Evolutionary conservation across 192 early-diverging fungal species (phyloP), one percentile per base, ranked within the genome.

Genomic region (Umbelopsis isabellina): DNA sequence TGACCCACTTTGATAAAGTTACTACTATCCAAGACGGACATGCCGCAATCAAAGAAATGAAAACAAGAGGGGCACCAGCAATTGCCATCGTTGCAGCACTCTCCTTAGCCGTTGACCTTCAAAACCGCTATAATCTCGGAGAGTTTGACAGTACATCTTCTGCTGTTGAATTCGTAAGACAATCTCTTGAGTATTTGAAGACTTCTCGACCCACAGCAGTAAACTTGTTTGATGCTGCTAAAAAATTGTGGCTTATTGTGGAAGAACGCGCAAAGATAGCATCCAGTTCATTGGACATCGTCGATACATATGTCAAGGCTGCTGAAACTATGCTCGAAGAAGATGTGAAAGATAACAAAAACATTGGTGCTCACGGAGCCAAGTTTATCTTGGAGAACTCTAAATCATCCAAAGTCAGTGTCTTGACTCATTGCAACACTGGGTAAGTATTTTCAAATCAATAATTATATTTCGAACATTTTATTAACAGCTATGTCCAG

Each of bases 361-460:
- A 82, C 61, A 97, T 99, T 79, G 96, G 97, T 0, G 46, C 74
- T 13, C 81, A 79, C 71, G 98, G 98, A 10, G 92, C 92, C 6
- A 86, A 92, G 67, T 95, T 69, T 46, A 87, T 95, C 47, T 64
- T 93, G 41, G 71, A 83, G 1, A 75, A 85, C 53, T 77, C 75
- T 20, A 70, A 75, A 58, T 67, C 79, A 21, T 68, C 70, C 12
- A 50, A 83, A 2, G 74, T 86, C 12, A 80, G 84, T 33, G 89
- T 99, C 2, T 78, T 99, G 55, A 99, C 97, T 1, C 98, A 99
- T 83, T 98, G 97, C 83, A 99, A 99, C 78, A 98, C 97, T 30
- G 98, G 97, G 77, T 92, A 85, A 78, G 81, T 70, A 49, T 61
- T 3, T 5, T 44, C n/a, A 20, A 27, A 22, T 7, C 46, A 46